Evolutionary conservation across 1,139 yeast genomes (phyloP).

Genomic region (Scheffersomyces stambukii): DNA sequence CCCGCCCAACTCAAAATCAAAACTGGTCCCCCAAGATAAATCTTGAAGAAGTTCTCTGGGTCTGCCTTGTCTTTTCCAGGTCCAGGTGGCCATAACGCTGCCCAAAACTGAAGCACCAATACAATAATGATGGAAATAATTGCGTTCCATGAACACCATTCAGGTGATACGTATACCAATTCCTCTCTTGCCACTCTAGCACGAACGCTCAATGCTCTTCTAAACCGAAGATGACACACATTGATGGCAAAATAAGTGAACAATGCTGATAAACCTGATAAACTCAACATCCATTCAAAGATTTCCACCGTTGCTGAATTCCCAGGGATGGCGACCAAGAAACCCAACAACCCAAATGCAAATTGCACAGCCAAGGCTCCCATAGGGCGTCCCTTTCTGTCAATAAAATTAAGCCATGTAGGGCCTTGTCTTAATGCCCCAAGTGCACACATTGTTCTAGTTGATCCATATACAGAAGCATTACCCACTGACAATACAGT

Average conservation of each 20-base stretch:
- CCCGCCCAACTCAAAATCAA: slow-evolving; percentile 24
- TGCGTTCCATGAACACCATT: slow-evolving; percentile 30
- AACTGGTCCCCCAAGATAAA: slow-evolving; percentile 29
- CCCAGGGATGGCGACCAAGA: slow-evolving; percentile 28
- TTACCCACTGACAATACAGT: slow-evolving; percentile 33
- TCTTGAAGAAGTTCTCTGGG: slow-evolving; percentile 26
- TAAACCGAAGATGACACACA: slow-evolving; percentile 27
- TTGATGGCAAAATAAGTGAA: slow-evolving; percentile 28
- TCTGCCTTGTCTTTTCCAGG: slow-evolving; percentile 19
- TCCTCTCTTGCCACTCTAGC: slow-evolving; percentile 30
- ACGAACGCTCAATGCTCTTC: slow-evolving; percentile 23
- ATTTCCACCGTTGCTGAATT: slow-evolving; percentile 13
- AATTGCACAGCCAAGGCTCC: slow-evolving; percentile 24
- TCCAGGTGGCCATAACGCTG: slow-evolving; percentile 36
- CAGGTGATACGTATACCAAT: slow-evolving; percentile 23
- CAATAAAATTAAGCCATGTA: slow-evolving; percentile 25
- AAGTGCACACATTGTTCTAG: slow-evolving; percentile 31
- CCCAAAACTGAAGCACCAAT: slow-evolving; percentile 35
- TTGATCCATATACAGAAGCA: slow-evolving; percentile 33
- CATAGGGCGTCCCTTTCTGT: slow-evolving; percentile 31
- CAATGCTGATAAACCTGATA: slow-evolving; percentile 20
- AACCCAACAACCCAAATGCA: slow-evolving; percentile 26
- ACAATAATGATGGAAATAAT: slow-evolving; percentile 21
- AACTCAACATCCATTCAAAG: slow-evolving; percentile 21
- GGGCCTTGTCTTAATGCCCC: slow-evolving; percentile 36